A percentile compares a stretch with the other conserved stretches of the same genome.
Conservation (phyloP, 441 rosid genomes). For the Breynia disticha region DNA sequence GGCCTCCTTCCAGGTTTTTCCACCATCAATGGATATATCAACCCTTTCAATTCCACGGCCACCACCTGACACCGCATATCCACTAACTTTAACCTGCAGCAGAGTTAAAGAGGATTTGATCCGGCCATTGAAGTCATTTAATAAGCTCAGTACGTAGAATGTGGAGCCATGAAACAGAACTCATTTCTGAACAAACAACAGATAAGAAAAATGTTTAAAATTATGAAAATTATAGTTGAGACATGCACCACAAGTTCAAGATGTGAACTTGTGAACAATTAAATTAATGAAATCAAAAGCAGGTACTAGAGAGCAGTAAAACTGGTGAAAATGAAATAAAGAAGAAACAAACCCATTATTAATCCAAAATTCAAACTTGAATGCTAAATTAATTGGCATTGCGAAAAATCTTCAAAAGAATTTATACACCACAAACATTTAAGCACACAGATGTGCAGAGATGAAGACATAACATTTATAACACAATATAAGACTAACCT, state of each 20-base stretch:
- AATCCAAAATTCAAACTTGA: too few relatives aligned
- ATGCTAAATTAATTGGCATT: not conserved
- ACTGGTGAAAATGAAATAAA: too few relatives aligned
- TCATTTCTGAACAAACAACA: too few relatives aligned
- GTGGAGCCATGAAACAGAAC: not conserved
- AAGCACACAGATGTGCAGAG: not conserved
- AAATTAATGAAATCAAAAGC: too few relatives aligned
- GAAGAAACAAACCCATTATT: too few relatives aligned
- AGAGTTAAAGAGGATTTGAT: too few relatives aligned
- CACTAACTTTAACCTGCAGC: constrained; percentile 58
- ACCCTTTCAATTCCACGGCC: constrained; percentile 97
- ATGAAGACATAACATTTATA: not conserved
- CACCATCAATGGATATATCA: constrained; percentile 88
- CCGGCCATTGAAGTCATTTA: constrained; percentile 1
- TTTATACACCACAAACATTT: not conserved
- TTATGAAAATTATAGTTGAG: too few relatives aligned
- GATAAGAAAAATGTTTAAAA: too few relatives aligned
- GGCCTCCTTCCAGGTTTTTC: constrained; percentile 87
- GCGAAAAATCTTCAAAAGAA: not conserved
- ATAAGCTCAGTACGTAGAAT: not conserved
- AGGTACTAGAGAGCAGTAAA: too few relatives aligned
- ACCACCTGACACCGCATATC: constrained; percentile 95
- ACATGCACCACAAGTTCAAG: too few relatives aligned
- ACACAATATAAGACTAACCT: constrained; percentile 36
- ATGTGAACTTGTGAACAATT: too few relatives aligned